phyloP scores from a whole-genome alignment of 306 rosid genomes.

The Mucuna pruriens region DNA sequence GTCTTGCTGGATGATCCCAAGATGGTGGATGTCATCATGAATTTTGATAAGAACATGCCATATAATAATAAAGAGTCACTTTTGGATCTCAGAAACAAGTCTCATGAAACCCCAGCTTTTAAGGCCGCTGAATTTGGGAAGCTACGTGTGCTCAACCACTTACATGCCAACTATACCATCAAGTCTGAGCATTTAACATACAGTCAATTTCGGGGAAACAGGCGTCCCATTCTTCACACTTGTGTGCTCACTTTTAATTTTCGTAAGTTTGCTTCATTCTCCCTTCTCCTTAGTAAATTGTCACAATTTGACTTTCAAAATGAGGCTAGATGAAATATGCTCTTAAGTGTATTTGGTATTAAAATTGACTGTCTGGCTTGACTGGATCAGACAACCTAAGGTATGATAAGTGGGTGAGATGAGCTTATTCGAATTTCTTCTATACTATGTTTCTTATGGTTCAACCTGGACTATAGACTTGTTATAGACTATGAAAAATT shows the following conservation, averaged over 20 bases:
- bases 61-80: not conserved
- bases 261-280: not conserved
- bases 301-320: too few species aligned
- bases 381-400: too few species aligned
- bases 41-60: not conserved
- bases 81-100: not conserved
- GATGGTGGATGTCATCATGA: not conserved
- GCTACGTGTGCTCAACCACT: not conserved
- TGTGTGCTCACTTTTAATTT: not conserved
- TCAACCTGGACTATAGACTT: too few species aligned
- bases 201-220: rapidly evolving
- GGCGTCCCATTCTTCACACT: not conserved
- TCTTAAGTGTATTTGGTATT: too few species aligned
- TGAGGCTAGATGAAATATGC: too few species aligned
- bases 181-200: not conserved
- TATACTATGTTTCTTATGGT: too few species aligned
- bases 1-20: not conserved
- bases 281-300: too few species aligned
- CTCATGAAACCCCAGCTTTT: not conserved
- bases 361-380: too few species aligned
- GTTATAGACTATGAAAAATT: too few species aligned
- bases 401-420: too few species aligned
- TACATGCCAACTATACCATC: not conserved
- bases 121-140: not conserved
- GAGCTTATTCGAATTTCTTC: too few species aligned